Percentiles rank a stretch among this genome's conserved stretches.
These are phyloP conservation scores for Clarireedia paspali DNA, from an alignment of 2,329 filamentous ascomycete species.

Conservation along the genomic window DNA sequence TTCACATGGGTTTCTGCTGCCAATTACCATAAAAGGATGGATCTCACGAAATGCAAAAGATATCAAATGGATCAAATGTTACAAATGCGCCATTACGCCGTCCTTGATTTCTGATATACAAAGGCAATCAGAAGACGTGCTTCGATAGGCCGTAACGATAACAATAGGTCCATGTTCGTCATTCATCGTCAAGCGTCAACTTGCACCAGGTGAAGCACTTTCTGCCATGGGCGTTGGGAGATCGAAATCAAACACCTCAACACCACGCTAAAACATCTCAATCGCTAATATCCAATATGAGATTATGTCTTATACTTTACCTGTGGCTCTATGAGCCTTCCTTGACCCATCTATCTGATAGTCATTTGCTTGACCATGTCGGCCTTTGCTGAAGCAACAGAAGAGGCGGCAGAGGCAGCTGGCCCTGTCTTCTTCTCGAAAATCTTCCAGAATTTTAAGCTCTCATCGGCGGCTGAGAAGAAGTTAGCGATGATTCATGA, in stretches of 20 bases:
- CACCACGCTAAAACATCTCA: constrained; percentile 43
- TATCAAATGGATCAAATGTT: too few relatives aligned
- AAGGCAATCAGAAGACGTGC: neutral
- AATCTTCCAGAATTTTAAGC: constrained; percentile 99
- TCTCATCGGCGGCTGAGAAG: constrained; percentile 75
- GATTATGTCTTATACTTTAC: constrained; percentile 29
- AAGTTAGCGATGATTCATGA: constrained; percentile 25
- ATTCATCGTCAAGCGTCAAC: constrained; percentile 26
- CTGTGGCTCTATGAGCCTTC: constrained; percentile 21
- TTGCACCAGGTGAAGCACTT: constrained; percentile 37
- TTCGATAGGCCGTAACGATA: neutral
- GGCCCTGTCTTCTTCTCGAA: constrained; percentile 95
- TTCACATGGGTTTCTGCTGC: too few relatives aligned
- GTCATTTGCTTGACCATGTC: constrained; percentile 94
- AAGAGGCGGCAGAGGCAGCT: constrained; percentile 54
- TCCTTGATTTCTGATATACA: too few relatives aligned
- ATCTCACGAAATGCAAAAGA: too few relatives aligned
- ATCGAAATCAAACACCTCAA: constrained; percentile 38
- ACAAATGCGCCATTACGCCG: too few relatives aligned
- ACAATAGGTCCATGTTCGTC: constrained; percentile 6
- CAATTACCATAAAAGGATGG: too few relatives aligned
- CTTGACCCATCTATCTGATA: constrained; percentile 54
- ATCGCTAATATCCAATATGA: constrained; percentile 35
- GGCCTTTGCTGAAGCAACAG: constrained; percentile 67
- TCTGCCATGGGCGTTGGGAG: constrained; percentile 40